Evolutionary conservation across 108 stramenopile species (phyloP).

Genomic region (Nitzschia sp.): DNA sequence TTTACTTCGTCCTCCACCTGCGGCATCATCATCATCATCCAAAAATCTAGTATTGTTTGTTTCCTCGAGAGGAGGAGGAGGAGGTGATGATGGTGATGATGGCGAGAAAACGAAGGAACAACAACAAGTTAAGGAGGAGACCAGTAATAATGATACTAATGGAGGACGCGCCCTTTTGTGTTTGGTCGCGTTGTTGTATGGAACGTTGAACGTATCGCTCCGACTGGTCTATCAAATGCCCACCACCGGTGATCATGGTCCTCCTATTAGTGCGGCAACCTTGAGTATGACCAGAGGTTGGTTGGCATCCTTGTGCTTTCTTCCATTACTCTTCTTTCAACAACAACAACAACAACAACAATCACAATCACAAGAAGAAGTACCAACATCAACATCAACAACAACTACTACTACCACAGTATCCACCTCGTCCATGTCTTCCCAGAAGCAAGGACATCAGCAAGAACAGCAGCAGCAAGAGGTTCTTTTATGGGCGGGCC

Average conservation of each 20-base stretch:
- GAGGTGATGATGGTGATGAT: too few relatives aligned
- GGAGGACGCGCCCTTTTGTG: slow-evolving; percentile 48
- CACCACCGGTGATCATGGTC: too few relatives aligned
- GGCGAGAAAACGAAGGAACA: too few relatives aligned
- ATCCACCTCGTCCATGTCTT: too few relatives aligned
- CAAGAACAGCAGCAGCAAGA: neutral
- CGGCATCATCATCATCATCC: too few relatives aligned
- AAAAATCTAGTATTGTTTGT: too few relatives aligned
- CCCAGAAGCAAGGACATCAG: neutral
- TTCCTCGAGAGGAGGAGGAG: too few relatives aligned
- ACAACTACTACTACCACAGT: neutral
- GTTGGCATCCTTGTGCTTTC: slow-evolving; percentile 48
- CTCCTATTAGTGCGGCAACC: slow-evolving; percentile 45
- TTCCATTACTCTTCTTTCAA: slow-evolving; percentile 37
- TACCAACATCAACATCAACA: neutral
- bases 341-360: neutral
- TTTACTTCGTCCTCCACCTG: too few relatives aligned
- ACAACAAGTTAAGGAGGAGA: too few relatives aligned
- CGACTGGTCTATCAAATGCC: slow-evolving; percentile 48
- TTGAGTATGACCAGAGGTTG: slow-evolving; percentile 51
- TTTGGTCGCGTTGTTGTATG: slow-evolving; percentile 59
- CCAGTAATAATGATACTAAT: too few relatives aligned
- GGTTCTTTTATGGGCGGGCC: slow-evolving; percentile 39
- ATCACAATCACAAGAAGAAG: neutral
- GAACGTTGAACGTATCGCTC: slow-evolving; percentile 58